A percentile compares a stretch with the other conserved stretches of the same genome.
Conservation (phyloP, 2,329 filamentous ascomycete species). For the Penicillium sp. region DNA sequence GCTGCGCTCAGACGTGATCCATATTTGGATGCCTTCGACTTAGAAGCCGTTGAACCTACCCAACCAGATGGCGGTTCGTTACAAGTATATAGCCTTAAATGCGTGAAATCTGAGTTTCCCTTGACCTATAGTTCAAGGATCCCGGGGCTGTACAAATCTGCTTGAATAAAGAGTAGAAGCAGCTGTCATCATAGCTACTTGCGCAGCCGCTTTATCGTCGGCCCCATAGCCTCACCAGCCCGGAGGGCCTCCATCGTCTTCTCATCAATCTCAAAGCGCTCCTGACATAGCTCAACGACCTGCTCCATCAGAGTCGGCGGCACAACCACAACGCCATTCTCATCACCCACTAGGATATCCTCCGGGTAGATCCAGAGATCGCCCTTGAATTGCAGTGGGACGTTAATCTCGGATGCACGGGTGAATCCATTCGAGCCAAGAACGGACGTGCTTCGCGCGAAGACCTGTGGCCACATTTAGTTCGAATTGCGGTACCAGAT, state of each 20-base stretch:
- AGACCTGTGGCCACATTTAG: constrained; percentile 6
- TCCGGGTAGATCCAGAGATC: constrained; percentile 16
- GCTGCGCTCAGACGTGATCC: not conserved
- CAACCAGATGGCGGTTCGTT: not conserved
- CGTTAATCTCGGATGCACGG: constrained; percentile 17
- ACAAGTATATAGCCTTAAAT: not conserved
- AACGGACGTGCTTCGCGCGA: constrained; percentile 12
- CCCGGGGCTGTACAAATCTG: not conserved
- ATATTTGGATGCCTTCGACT: not conserved
- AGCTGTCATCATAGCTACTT: constrained; percentile 5
- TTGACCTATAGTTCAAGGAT: not conserved
- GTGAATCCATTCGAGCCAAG: constrained; percentile 16
- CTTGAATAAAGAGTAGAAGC: not conserved
- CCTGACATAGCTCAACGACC: constrained; percentile 14
- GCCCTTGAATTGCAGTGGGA: constrained; percentile 13
- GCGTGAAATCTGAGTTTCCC: not conserved
- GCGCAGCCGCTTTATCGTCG: constrained; percentile 13
- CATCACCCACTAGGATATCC: constrained; percentile 17
- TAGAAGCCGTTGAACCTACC: not conserved
- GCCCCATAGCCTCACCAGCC: constrained; percentile 14
- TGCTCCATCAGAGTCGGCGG: constrained; percentile 13
- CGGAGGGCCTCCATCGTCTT: constrained; percentile 17
- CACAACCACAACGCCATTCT: constrained; percentile 17
- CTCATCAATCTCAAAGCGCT: constrained; percentile 18
- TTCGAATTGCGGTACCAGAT: not conserved